Evolutionary conservation across 2,329 filamentous ascomycete genomes (phyloP).

Genomic region (Phoma herbarum): DNA sequence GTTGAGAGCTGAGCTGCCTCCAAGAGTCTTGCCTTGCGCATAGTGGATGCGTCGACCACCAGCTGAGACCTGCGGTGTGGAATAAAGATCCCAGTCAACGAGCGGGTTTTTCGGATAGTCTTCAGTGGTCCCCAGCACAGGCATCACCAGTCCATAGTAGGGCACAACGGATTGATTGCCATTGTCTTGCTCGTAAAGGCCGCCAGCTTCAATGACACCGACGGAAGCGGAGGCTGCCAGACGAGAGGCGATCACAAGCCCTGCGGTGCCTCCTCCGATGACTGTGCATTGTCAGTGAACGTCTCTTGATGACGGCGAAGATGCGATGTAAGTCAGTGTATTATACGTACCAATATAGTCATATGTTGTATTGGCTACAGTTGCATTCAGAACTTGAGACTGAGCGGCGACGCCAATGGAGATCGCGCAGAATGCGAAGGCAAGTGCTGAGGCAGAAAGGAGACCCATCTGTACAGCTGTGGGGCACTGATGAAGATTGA

Average conservation of each 20-base stretch:
- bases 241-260: constrained; percentile 37
- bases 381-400: neutral
- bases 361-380: neutral
- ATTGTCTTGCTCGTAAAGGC: constrained; percentile 38
- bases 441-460: too few species aligned
- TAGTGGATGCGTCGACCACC: constrained; percentile 42
- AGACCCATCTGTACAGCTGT: neutral
- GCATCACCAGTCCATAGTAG: constrained; percentile 28
- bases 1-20: constrained; percentile 41
- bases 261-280: constrained; percentile 42
- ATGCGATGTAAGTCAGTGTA: neutral
- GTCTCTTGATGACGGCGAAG: neutral
- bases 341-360: neutral
- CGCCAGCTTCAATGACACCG: constrained; percentile 41
- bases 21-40: constrained; percentile 45
- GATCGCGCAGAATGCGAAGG: neutral
- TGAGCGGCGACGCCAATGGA: neutral
- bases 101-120: constrained; percentile 32
- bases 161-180: constrained; percentile 41
- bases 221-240: constrained; percentile 33
- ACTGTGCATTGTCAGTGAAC: constrained; percentile 19
- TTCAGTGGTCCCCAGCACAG: constrained; percentile 29
- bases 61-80: constrained; percentile 29
- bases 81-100: constrained; percentile 43
- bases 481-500: neutral